phyloP scores from a whole-genome alignment of 2,329 filamentous ascomycete genomes.

The Cordyceps javanica region DNA sequence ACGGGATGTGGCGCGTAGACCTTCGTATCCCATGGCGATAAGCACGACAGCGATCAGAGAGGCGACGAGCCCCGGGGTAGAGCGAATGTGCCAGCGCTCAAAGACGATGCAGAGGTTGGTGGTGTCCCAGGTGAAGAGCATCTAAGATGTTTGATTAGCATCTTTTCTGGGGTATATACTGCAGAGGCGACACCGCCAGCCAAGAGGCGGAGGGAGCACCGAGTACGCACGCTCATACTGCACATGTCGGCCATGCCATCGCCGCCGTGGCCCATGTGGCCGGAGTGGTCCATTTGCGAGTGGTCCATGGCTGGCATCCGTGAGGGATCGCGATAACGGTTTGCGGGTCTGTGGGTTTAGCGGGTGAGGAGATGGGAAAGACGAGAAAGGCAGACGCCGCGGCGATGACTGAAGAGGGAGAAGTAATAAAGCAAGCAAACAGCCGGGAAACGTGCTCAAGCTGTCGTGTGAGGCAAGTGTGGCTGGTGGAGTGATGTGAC shows the following conservation, averaged over 20 bases:
- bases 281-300: conserved; percentile 38
- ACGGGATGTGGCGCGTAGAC: conserved; percentile 68
- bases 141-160: conserved; percentile 45
- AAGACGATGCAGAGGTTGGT: conserved; percentile 95
- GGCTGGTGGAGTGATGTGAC: conserved; percentile 1
- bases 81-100: conserved; percentile 78
- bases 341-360: neutral
- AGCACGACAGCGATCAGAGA: conserved; percentile 78
- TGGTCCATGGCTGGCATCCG: conserved; percentile 25
- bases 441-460: conserved; percentile 34
- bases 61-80: conserved; percentile 66
- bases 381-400: neutral
- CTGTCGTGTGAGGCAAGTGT: conserved; percentile 25
- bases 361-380: neutral
- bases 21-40: conserved; percentile 89
- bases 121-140: conserved; percentile 97
- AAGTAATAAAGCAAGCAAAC: neutral
- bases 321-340: conserved; percentile 20
- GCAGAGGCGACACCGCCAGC: neutral
- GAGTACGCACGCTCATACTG: conserved; percentile 75
- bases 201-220: neutral
- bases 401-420: conserved; percentile 4
- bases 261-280: conserved; percentile 37
- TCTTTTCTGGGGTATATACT: neutral
- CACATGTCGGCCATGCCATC: conserved; percentile 62